Percentiles rank a stretch among this genome's conserved stretches.
These are phyloP conservation scores for Graphilbum ipis-grandicollis DNA, from an alignment of 2,329 filamentous ascomycete species.

Conservation along the genomic window DNA sequence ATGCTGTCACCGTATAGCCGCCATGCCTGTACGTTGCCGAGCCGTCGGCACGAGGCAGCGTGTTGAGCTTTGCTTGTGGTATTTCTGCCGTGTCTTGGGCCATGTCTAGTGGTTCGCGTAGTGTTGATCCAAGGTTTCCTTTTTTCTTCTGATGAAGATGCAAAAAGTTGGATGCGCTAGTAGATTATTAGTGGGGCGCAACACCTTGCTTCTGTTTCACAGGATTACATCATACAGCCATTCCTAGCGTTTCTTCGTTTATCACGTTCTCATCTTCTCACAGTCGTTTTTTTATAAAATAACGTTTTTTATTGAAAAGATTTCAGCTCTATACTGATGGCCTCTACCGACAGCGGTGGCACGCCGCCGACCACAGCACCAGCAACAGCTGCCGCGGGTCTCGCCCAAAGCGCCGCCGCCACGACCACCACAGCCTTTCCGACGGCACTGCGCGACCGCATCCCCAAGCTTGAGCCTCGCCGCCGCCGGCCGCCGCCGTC, in stretches of 20 bases:
- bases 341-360: no score
- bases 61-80: slow-evolving; percentile 35
- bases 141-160: no score
- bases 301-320: no score
- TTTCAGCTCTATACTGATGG: no score
- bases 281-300: no score
- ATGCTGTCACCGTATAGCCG: slow-evolving; percentile 67
- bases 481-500: slow-evolving; percentile 31
- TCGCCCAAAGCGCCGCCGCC: background rate
- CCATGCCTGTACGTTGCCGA: slow-evolving; percentile 60
- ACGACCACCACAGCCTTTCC: background rate
- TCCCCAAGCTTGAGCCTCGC: slow-evolving; percentile 53
- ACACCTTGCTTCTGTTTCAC: no score
- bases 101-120: background rate
- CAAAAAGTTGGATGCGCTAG: no score
- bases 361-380: background rate
- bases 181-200: no score
- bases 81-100: slow-evolving; percentile 27
- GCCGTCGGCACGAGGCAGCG: slow-evolving; percentile 57
- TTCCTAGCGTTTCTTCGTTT: no score
- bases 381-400: background rate
- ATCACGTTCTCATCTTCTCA: no score
- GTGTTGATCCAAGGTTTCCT: no score
- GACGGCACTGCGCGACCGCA: slow-evolving; percentile 28
- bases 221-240: no score